phyloP scores from a whole-genome alignment of 306 rosid genomes.

The Dalbergia oliveri region DNA sequence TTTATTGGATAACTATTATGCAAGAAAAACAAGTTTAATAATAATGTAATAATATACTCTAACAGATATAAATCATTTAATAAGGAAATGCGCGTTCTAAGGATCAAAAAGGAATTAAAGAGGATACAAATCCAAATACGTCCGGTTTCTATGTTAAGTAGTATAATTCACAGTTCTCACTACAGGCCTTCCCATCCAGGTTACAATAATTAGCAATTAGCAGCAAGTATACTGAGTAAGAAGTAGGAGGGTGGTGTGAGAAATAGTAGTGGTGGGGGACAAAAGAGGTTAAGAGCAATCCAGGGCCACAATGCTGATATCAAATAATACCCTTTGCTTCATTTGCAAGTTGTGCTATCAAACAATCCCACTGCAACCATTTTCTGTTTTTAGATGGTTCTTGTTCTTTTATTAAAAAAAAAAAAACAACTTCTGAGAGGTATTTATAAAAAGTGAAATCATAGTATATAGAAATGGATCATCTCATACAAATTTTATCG shows the following conservation, averaged over 20 bases:
- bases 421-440: too few relatives aligned
- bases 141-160: not conserved
- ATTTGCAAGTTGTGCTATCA: constrained; percentile 56
- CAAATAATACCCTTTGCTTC: constrained; percentile 65
- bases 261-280: constrained; percentile 41
- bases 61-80: too few relatives aligned
- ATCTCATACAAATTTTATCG: too few relatives aligned
- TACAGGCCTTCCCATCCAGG: not conserved
- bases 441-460: too few relatives aligned
- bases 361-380: not conserved
- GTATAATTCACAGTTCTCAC: not conserved
- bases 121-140: too few relatives aligned
- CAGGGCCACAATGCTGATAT: constrained; percentile 38
- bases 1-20: too few relatives aligned
- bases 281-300: constrained; percentile 44
- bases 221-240: not conserved
- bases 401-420: not conserved
- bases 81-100: too few relatives aligned
- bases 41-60: too few relatives aligned
- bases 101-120: too few relatives aligned
- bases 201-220: constrained; percentile 13
- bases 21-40: too few relatives aligned
- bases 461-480: too few relatives aligned
- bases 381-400: not conserved
- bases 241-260: not conserved